These are phyloP conservation scores for Gaultheria prostrata DNA, from an alignment of 148 eudicot species.

Conservation along the genomic window DNA sequence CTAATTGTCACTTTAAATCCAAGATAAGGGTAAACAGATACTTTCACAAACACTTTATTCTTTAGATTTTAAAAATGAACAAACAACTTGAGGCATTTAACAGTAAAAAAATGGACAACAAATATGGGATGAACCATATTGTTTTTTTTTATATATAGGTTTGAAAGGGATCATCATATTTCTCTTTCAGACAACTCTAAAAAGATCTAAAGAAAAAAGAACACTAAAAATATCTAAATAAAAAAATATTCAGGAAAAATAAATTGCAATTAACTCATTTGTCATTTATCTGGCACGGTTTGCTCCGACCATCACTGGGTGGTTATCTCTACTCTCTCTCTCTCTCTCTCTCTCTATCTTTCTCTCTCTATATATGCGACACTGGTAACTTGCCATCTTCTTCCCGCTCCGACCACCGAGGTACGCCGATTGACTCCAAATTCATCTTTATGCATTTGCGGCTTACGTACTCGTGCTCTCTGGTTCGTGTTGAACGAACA, in stretches of 20 bases:
- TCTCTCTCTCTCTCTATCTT: conserved; percentile 20
- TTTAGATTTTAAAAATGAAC: too few relatives aligned
- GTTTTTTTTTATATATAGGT: too few relatives aligned
- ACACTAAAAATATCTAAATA: neutral
- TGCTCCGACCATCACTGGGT: conserved; percentile 13
- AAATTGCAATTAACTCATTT: neutral
- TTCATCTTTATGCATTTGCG: neutral
- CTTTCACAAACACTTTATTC: too few relatives aligned
- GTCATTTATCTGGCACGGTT: neutral
- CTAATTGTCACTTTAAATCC: too few relatives aligned
- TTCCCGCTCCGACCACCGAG: neutral
- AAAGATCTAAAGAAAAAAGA: neutral
- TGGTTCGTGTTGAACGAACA: neutral
- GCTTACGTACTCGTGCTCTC: neutral
- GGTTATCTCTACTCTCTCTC: conserved; percentile 18
- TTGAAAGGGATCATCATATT: too few relatives aligned
- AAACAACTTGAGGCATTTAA: too few relatives aligned
- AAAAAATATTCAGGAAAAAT: neutral
- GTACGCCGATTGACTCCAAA: conserved; percentile 5
- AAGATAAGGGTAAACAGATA: too few relatives aligned
- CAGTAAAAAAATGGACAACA: too few relatives aligned
- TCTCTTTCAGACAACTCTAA: neutral
- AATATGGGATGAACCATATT: too few relatives aligned
- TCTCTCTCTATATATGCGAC: neutral
- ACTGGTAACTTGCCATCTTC: neutral